Percentiles rank a stretch among this genome's conserved stretches.
Conservation (phyloP, 2,329 filamentous ascomycete genomes). For the Xylaria sp. region DNA sequence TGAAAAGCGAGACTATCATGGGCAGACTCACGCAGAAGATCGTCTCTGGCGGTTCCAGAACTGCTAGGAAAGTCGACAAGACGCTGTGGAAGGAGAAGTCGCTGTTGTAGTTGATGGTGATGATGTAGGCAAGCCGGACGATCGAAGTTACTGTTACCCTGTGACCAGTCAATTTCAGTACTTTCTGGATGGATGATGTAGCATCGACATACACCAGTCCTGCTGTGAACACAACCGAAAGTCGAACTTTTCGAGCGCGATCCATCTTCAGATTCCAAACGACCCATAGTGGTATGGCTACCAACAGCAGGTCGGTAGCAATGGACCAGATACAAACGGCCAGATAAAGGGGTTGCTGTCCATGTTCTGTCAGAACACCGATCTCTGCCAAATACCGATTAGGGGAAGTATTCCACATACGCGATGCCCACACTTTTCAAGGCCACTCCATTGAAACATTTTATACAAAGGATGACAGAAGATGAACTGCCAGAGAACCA, state of each 20-base stretch:
- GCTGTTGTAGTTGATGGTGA: conserved; percentile 19
- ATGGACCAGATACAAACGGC: conserved; percentile 21
- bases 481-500: conserved; percentile 22
- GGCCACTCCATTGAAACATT: conserved; percentile 22
- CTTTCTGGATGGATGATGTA: not conserved
- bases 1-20: conserved; percentile 19
- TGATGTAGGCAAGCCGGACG: conserved; percentile 18
- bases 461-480: conserved; percentile 20
- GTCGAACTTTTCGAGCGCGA: conserved; percentile 17
- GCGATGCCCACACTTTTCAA: conserved; percentile 21
- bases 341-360: conserved; percentile 17
- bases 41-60: conserved; percentile 16
- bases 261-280: conserved; percentile 22
- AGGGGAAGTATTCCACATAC: conserved; percentile 11
- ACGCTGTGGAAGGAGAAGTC: conserved; percentile 22
- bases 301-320: conserved; percentile 18
- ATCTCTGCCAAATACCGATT: not conserved
- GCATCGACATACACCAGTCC: conserved; percentile 15
- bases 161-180: conserved; percentile 1
- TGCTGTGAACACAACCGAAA: conserved; percentile 19
- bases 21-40: conserved; percentile 24
- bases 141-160: conserved; percentile 21
- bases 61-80: conserved; percentile 18
- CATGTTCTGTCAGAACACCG: not conserved
- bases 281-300: conserved; percentile 17